These are phyloP conservation scores for Skeletonema marinoi DNA, from an alignment of 108 stramenopile genomes.

Conservation along the genomic window DNA sequence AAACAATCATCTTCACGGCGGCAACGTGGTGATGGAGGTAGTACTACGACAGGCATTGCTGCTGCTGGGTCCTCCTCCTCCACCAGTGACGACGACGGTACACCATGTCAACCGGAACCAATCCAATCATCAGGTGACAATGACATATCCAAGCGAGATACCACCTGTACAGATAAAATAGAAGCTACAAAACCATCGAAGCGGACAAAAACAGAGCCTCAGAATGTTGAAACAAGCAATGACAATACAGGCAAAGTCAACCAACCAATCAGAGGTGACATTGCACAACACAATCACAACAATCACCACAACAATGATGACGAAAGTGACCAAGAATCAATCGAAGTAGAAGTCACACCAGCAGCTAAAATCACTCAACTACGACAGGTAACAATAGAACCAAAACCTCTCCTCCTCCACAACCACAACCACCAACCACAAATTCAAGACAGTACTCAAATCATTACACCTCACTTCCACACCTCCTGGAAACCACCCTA, in stretches of 20 bases:
- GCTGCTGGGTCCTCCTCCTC: not conserved
- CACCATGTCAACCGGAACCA: not conserved
- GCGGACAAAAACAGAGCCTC: not conserved
- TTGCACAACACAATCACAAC: not conserved
- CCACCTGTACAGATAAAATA: not conserved
- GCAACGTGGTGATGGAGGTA: not conserved
- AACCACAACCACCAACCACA: not conserved
- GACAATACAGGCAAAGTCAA: not conserved
- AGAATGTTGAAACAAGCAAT: not conserved
- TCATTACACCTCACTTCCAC: not conserved
- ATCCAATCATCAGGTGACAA: not conserved
- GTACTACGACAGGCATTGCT: not conserved
- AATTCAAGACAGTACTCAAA: not conserved
- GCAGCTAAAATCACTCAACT: not conserved
- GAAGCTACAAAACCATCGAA: not conserved
- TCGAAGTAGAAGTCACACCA: not conserved
- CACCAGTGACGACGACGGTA: not conserved
- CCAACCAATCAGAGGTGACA: not conserved
- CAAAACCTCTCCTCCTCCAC: not conserved
- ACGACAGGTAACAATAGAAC: not conserved
- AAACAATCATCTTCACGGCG: not conserved
- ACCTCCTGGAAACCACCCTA: not conserved
- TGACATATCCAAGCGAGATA: not conserved
- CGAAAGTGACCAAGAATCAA: not conserved
- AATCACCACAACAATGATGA: not conserved